phyloP scores from a whole-genome alignment of 306 rosid genomes.

The Fragaria ananassa region DNA sequence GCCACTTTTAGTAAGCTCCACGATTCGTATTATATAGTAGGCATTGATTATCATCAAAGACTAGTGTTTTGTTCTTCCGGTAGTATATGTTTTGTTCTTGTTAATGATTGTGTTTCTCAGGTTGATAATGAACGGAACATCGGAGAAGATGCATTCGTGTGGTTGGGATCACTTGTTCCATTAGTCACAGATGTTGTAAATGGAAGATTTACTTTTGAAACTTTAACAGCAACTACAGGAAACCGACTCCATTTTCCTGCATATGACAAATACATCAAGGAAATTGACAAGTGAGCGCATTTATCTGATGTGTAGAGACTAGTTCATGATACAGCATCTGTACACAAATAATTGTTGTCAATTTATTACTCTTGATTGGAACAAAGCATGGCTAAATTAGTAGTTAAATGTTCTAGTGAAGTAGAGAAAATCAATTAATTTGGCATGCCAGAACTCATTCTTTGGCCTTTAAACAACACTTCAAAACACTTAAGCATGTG shows the following conservation, averaged over 20 bases:
- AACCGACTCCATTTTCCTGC: conserved; percentile 82
- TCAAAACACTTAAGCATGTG: not conserved
- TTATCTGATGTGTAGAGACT: not conserved
- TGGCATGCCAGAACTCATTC: not conserved
- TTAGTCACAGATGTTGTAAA: conserved; percentile 68
- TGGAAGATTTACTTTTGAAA: conserved; percentile 77
- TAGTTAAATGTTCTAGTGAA: not conserved
- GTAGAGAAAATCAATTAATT: not conserved
- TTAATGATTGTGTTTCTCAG: conserved; percentile 34
- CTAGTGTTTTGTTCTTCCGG: not conserved
- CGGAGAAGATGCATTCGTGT: conserved; percentile 91
- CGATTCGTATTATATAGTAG: not conserved
- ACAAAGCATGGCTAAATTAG: not conserved
- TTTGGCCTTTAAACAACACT: not conserved
- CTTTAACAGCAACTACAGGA: conserved; percentile 71
- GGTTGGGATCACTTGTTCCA: conserved; percentile 78
- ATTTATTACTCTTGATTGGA: not conserved
- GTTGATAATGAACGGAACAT: conserved; percentile 54
- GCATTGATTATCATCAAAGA: not conserved
- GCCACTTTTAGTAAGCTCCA: conserved; percentile 82
- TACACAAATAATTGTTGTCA: not conserved
- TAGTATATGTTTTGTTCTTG: conserved; percentile 1
- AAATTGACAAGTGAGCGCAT: conserved; percentile 56
- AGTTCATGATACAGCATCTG: not conserved
- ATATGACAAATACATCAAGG: conserved; percentile 66